Percentiles rank a stretch among this genome's conserved stretches.
phyloP scores from a whole-genome alignment of 2,329 filamentous ascomycete genomes.

The Colletotrichum sublineola region DNA sequence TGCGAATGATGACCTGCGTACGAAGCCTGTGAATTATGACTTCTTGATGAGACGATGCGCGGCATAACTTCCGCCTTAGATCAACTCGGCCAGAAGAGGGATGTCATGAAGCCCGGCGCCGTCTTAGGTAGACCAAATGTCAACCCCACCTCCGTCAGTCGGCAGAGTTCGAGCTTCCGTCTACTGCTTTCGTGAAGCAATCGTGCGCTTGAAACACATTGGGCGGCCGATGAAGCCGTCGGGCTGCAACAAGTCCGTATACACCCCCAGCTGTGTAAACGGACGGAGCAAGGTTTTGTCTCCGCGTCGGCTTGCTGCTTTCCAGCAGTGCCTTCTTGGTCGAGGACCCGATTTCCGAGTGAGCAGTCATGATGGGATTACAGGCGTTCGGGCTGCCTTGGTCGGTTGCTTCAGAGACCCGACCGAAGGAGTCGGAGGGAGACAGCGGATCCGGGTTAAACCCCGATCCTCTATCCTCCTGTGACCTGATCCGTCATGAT shows the following conservation, averaged over 20 bases:
- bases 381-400: background rate
- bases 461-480: background rate
- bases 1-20: slow-evolving; percentile 40
- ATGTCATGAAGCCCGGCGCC: slow-evolving; percentile 15
- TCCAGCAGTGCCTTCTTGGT: background rate
- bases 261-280: background rate
- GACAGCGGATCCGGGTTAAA: background rate
- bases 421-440: background rate
- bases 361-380: background rate
- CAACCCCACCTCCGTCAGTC: slow-evolving; percentile 11
- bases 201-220: background rate
- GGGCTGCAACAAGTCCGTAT: background rate
- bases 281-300: background rate
- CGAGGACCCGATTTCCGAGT: background rate
- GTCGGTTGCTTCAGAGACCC: background rate
- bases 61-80: background rate
- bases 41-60: slow-evolving; percentile 36
- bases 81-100: slow-evolving; percentile 22
- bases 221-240: background rate
- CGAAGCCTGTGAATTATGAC: slow-evolving; percentile 40
- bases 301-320: background rate
- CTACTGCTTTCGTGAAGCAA: background rate
- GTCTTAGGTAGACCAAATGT: slow-evolving; percentile 20
- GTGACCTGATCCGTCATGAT: background rate
- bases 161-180: background rate